Percentiles rank a stretch among this genome's conserved stretches.
These are phyloP conservation scores for Termitomyces sp. DNA, from an alignment of 768 basidiomycete species.

Conservation along the genomic window DNA sequence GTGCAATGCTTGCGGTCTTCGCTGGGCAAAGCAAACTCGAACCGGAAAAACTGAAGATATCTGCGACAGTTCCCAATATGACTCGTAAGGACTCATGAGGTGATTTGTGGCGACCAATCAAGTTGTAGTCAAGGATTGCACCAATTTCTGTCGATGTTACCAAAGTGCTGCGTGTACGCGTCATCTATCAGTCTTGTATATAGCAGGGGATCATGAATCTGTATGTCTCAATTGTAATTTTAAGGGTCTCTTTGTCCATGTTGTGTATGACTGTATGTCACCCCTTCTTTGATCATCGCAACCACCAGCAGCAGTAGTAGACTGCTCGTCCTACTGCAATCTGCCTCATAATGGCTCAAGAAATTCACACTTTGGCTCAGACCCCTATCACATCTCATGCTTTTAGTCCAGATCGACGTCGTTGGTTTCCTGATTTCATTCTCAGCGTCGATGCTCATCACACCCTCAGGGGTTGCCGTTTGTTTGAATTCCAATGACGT, in stretches of 20 bases:
- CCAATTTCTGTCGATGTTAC: not conserved
- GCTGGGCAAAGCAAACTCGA: constrained; percentile 76
- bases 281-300: not conserved
- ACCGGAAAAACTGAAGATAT: constrained; percentile 31
- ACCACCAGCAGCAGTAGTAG: constrained; percentile 53
- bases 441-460: not conserved
- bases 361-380: constrained; percentile 75
- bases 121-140: not conserved
- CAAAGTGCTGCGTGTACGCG: not conserved
- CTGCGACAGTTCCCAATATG: constrained; percentile 5
- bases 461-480: constrained; percentile 74
- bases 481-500: constrained; percentile 89
- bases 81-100: not conserved
- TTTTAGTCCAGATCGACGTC: constrained; percentile 83
- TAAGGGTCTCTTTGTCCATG: not conserved
- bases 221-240: not conserved
- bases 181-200: not conserved
- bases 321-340: constrained; percentile 76
- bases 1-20: constrained; percentile 92
- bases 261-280: not conserved
- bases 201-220: not conserved
- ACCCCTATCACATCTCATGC: constrained; percentile 84
- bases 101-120: not conserved
- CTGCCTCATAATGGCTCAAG: constrained; percentile 44
- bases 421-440: constrained; percentile 41